These are phyloP conservation scores for Phytophthora citrophthora DNA, from an alignment of 352 stramenopile genomes.

Conservation along the genomic window DNA sequence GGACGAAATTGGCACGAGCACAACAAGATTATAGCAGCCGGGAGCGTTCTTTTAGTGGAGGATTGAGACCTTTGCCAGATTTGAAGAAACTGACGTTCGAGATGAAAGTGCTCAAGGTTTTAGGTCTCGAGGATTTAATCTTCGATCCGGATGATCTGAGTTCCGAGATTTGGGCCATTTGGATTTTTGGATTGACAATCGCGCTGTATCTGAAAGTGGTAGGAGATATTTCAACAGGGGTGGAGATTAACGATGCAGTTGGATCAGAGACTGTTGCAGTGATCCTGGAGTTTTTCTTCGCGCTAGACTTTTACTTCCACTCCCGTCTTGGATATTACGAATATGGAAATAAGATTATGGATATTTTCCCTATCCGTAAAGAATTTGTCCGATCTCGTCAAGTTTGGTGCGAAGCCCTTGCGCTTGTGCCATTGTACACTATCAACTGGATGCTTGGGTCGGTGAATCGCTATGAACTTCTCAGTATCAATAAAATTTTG, in stretches of 20 bases:
- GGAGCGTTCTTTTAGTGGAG: slow-evolving; percentile 6
- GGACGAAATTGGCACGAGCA: slow-evolving; percentile 49
- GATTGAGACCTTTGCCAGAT: not conserved
- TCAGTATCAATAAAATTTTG: slow-evolving; percentile 65
- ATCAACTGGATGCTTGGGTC: slow-evolving; percentile 50
- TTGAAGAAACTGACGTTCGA: slow-evolving; percentile 32
- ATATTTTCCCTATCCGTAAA: slow-evolving; percentile 42
- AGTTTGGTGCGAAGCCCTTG: slow-evolving; percentile 42
- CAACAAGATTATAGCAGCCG: slow-evolving; percentile 30
- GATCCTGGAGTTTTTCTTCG: slow-evolving; percentile 52
- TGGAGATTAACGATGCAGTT: slow-evolving; percentile 8
- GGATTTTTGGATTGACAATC: slow-evolving; percentile 35
- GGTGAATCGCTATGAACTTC: slow-evolving; percentile 30
- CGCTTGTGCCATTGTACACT: slow-evolving; percentile 50
- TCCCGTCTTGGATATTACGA: slow-evolving; percentile 62
- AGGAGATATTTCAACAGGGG: slow-evolving; percentile 36
- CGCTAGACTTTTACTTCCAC: slow-evolving; percentile 53
- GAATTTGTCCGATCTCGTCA: slow-evolving; percentile 45
- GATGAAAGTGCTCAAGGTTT: slow-evolving; percentile 30
- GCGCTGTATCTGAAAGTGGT: slow-evolving; percentile 48
- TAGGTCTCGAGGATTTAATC: slow-evolving; percentile 41
- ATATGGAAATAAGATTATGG: slow-evolving; percentile 77
- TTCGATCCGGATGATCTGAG: slow-evolving; percentile 52
- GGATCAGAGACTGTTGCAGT: slow-evolving; percentile 34
- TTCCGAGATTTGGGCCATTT: slow-evolving; percentile 37